Base-by-base conservation (phyloP, 305 asterid species). In the Andrographis paniculata region DNA sequence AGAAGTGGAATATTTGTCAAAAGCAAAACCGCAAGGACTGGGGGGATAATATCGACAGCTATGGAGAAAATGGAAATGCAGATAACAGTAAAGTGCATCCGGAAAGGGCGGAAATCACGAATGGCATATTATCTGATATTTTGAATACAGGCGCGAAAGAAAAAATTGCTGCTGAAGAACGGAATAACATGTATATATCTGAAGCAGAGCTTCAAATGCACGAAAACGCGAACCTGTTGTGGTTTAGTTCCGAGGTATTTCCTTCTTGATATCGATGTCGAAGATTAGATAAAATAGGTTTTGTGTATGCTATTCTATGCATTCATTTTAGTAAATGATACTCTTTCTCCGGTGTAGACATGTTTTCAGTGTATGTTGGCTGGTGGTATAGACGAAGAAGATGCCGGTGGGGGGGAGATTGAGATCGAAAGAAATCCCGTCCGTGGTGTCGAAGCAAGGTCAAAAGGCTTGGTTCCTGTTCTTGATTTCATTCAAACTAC, bases 171-270 rank as follows among this genome's bases (percentile, higher is more conserved):
- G 4, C 39, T 33, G 95, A 85, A 55, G 94, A 86, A 48, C 80
- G 66, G 35, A 70, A 71, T 36, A 80, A 80, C 65, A 71, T 78
- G 91, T 73, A 68, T 58, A 80, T 89, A 62, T 82, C 94, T 52
- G 96, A 87, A 62, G 94, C 85, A 9, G 98, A 89, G 65, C 78
- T 89, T 48, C 84, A 72, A 52, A 80, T 83, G 91, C 98, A 80
- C 73, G 79, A 65, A 44, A 72, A 69, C 38, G 64, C 38, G 72
- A 65, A 53, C 57, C 88, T 85, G 20, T 46, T 89, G 44, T 89
- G 96, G 98, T 78, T 65, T 4, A 86, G 76, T 62, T 33, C 77
- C 1, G 78, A 79, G 96, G 98, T 89, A 76, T 14, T 60, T 53
- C 37, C 3, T 37, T 13, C 42, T 37, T 37, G 42, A 1, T 33